Base-by-base conservation (phyloP, 306 rosid species). In the Clitoria ternatea region DNA sequence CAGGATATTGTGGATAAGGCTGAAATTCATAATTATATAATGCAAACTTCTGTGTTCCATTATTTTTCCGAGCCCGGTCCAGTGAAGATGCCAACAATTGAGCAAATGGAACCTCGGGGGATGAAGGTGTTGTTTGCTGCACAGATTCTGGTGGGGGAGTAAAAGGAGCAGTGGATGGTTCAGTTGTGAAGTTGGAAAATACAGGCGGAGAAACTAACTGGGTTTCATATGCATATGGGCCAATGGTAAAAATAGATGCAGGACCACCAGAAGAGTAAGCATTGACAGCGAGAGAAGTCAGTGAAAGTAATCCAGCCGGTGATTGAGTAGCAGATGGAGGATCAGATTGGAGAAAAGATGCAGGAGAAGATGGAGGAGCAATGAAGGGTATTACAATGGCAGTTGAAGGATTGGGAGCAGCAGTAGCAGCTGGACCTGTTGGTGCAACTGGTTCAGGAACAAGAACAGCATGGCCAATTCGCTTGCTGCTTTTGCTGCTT, bases 51-150 rank as follows among this genome's bases (percentile, higher is more conserved):
- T 83, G 97, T 36, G 78, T 14, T 18, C 87, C 89, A 40, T 72
- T 73, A 68, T 68, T 83, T 83, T 78, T 84, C 12, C 86, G 89
- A 69, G 82, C 84, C 39, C 89, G 84, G 77, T 84, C 95, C 44
- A 90, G 79, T 0, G 94, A 88, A 76, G 98, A 90, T 12, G 94
- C 85, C 77, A 93, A 64, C 83, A 93, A 88, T 69, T 91, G 96
- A 79, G 99, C 99, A 86, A 90, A 94, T 18, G 99, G 99, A 74
- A 94, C 99, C 79, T 94, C 99, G 55, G 99, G 97, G 39, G 99
- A 94, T 44, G 99, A 89, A 37, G 99, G 97, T 57, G 99, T 91
- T 43, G 99, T 94, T 86, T 84, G 65, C 62, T 89, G 95, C 79
- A 90, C 88, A 67, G 99, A 89, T 80, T 94, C 99, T 1, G 96